Evolutionary conservation across 225 moss, liverwort and hornwort species (phyloP).

Genomic region (Polytrichum commune): DNA sequence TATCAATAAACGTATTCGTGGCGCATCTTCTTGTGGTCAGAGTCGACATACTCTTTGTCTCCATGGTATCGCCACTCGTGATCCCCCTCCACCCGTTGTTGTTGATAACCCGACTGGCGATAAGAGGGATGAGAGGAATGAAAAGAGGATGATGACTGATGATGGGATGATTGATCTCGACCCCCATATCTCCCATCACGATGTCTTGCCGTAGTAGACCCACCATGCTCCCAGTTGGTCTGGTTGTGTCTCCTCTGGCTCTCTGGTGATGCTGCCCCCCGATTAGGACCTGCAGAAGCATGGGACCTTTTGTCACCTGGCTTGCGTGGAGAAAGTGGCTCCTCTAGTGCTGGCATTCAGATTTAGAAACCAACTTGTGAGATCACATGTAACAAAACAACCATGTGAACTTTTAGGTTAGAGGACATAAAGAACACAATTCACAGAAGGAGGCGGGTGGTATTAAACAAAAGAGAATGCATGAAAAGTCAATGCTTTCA

Average conservation of each 20-base stretch:
- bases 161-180: slow-evolving; percentile 1
- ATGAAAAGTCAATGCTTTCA: no score
- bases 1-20: slow-evolving; percentile 6
- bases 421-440: background rate
- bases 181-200: slow-evolving; percentile 9
- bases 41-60: slow-evolving; percentile 4
- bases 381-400: background rate
- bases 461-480: no score
- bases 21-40: slow-evolving; percentile 12
- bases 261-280: slow-evolving; percentile 5
- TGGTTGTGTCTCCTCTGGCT: slow-evolving; percentile 7
- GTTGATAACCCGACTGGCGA: background rate
- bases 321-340: background rate
- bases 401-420: background rate
- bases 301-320: slow-evolving; percentile 8
- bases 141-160: slow-evolving; percentile 9
- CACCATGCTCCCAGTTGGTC: slow-evolving; percentile 6
- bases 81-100: slow-evolving; percentile 9
- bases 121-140: slow-evolving; percentile 1
- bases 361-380: background rate
- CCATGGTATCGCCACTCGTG: slow-evolving; percentile 6
- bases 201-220: background rate
- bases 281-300: slow-evolving; percentile 3
- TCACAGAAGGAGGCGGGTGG: no score
- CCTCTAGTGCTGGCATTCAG: slow-evolving; percentile 3